These are phyloP conservation scores for Eimeria praecox DNA, from an alignment of 169 alveolate species.

Conservation along the genomic window DNA sequence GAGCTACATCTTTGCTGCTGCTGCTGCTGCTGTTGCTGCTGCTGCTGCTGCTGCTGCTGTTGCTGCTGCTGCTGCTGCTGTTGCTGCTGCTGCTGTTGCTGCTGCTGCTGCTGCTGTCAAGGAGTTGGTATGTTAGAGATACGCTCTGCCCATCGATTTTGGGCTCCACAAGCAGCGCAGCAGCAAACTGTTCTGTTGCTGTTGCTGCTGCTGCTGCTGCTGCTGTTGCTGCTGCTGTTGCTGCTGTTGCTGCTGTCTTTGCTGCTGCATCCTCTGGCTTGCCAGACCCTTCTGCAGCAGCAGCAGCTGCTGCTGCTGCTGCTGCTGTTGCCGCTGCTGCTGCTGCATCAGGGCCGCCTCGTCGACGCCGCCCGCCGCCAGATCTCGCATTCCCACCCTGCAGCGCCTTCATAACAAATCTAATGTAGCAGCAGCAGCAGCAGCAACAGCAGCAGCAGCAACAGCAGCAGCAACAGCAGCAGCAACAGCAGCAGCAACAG, in stretches of 20 bases:
- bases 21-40: not conserved
- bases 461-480: slow-evolving; percentile 10
- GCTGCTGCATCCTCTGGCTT: not conserved
- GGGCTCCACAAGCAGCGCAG: slow-evolving; percentile 54
- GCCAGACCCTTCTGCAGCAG: not conserved
- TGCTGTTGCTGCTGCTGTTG: not conserved
- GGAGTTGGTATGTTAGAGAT: not conserved
- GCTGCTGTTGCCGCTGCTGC: not conserved
- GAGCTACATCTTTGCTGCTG: not conserved
- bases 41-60: not conserved
- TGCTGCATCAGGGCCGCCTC: not conserved
- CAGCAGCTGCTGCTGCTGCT: not conserved
- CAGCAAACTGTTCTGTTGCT: slow-evolving; percentile 19
- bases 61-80: not conserved
- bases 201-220: not conserved
- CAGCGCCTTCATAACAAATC: not conserved
- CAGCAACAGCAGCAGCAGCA: not conserved
- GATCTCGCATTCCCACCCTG: not conserved
- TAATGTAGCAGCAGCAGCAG: slow-evolving; percentile 24
- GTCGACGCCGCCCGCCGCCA: slow-evolving; percentile 6
- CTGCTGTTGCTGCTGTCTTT: slow-evolving; percentile 1
- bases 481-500: not conserved
- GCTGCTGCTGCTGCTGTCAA: slow-evolving; percentile 5
- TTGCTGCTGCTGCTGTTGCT: not conserved
- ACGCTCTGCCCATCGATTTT: slow-evolving; percentile 67